Evolutionary conservation across 306 rosid genomes (phyloP).

Genomic region (Pyrus bretschneideri): DNA sequence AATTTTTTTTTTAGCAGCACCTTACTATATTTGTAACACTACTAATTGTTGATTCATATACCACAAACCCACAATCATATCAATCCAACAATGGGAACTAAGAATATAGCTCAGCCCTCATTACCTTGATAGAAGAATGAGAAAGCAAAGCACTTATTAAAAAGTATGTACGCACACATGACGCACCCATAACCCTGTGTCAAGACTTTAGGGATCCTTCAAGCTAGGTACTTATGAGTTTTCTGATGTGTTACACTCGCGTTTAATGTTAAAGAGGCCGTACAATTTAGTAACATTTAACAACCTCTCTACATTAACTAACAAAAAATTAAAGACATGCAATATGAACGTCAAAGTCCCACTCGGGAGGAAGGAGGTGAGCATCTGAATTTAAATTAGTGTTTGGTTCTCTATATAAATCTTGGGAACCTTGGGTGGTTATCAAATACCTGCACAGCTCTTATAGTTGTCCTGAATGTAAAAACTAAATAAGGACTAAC

Average conservation of each 20-base stretch:
- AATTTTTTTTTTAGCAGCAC: background rate
- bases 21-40: background rate
- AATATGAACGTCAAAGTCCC: background rate
- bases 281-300: background rate
- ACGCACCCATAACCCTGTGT: background rate
- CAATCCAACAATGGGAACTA: background rate
- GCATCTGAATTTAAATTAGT: background rate
- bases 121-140: background rate
- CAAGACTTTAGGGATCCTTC: background rate
- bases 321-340: background rate
- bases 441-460: background rate
- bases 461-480: background rate
- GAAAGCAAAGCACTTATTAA: background rate
- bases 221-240: background rate
- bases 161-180: background rate
- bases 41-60: background rate
- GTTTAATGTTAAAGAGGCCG: background rate
- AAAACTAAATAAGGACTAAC: conserved; percentile 25
- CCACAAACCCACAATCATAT: background rate
- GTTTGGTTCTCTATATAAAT: background rate
- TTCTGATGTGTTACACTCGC: background rate
- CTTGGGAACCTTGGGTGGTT: background rate
- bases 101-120: background rate
- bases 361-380: background rate
- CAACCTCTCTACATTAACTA: background rate